A percentile compares a stretch with the other conserved stretches of the same genome.
Conservation (phyloP, 1,139 yeast genomes). For the Debaryomyces nepalensis region DNA sequence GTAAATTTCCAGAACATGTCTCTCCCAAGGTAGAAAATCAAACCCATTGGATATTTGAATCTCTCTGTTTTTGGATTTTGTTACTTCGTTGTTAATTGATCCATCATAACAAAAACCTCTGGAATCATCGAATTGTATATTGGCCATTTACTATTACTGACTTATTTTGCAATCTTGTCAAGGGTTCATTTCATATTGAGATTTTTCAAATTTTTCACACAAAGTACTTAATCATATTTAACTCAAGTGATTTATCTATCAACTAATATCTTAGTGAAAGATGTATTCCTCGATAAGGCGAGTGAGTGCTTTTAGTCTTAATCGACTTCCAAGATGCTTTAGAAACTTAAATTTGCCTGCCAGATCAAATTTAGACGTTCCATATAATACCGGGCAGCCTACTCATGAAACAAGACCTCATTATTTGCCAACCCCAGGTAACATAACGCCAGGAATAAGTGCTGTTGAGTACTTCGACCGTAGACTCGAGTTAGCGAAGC, state of each 20-base stretch:
- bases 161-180: conserved; percentile 9
- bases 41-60: conserved; percentile 30
- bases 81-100: conserved; percentile 5
- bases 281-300: conserved; percentile 2
- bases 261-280: too few relatives aligned
- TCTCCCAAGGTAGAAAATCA: conserved; percentile 36
- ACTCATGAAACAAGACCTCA: conserved; percentile 82
- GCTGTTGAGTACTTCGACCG: conserved; percentile 82
- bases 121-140: conserved; percentile 24
- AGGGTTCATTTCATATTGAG: conserved; percentile 1
- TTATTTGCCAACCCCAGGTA: conserved; percentile 70
- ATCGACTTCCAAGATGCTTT: neutral
- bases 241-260: too few relatives aligned
- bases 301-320: neutral
- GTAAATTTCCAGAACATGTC: conserved; percentile 16
- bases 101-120: conserved; percentile 28
- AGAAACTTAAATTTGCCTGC: conserved; percentile 13
- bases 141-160: neutral
- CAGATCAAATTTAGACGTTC: conserved; percentile 25
- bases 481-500: conserved; percentile 58
- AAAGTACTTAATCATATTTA: too few relatives aligned
- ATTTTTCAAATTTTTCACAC: conserved; percentile 9
- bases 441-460: conserved; percentile 85
- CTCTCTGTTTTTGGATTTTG: neutral
- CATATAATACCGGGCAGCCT: conserved; percentile 76